Evolutionary conservation across 169 alveolate genomes (phyloP), one percentile per base, ranked within the genome.

Genomic region (Cryptosporidium meleagridis): DNA sequence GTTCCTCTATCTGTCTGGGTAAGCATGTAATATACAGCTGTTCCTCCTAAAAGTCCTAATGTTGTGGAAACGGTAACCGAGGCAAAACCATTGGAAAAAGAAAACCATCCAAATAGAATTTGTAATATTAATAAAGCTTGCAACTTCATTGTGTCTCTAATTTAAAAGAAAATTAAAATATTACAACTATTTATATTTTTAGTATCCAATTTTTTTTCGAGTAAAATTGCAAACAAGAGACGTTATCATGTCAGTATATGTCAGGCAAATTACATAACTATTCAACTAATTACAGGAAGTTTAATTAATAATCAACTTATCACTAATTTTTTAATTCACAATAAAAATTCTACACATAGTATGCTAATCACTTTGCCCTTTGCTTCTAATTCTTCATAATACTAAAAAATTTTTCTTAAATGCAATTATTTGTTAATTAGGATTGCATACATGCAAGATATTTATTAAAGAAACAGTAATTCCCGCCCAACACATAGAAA

Each of bases 1-100:
- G 89, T 80, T n/a, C 75, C 89, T 45, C 89, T 59, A 62, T 80
- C 23, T 21, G 75, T 80, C 18, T 65, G 89, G 14, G 89, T 80
- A 37, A 80, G 55, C 89, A 80, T 80, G 33, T 62, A 80, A 62
- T 80, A 65, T n/a, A 80, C 62, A 9, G 89, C 75, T 37, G 80
- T 80, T 26, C 89, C 89, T 23, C 89, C 89, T 8, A 80, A 18
- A 8, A 80, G 14, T 33, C 80, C 75, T 23, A 51, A 10, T 44
- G 89, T 41, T 29, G 75, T 33, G 18, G 89, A 80, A 62, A 80
- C 68, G 29, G 67, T 62, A 12, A 80, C 31, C 3, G 89, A 80
- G 26, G 72, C 68, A 59, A 80, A 41, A 61, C 89, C 89, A 29
- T 80, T 3, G 45, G 45, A 23, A 29, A 59, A 2, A 18, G 55